Conservation (phyloP, 2,329 filamentous ascomycete genomes). For the Botrytis aclada region DNA sequence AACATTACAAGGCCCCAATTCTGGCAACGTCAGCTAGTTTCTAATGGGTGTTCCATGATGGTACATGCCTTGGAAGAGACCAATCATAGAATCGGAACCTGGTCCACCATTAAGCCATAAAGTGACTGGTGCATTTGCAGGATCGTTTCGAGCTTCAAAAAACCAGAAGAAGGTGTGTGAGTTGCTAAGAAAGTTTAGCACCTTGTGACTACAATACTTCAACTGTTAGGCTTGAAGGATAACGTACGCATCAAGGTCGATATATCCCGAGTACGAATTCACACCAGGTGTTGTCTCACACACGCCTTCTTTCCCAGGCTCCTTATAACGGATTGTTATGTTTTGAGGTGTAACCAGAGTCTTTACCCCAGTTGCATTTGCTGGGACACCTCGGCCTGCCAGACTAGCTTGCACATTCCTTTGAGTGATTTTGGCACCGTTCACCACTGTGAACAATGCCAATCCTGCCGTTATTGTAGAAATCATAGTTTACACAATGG, state of each 20-base stretch:
- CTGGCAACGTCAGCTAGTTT: slow-evolving; percentile 20
- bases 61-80: slow-evolving; percentile 44
- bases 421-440: slow-evolving; percentile 23
- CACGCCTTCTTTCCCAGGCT: slow-evolving; percentile 41
- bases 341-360: slow-evolving; percentile 42
- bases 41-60: not conserved
- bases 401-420: slow-evolving; percentile 29
- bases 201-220: slow-evolving; percentile 6
- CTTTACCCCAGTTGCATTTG: slow-evolving; percentile 40
- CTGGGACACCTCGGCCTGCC: slow-evolving; percentile 41
- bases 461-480: slow-evolving; percentile 20
- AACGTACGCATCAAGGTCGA: slow-evolving; percentile 30
- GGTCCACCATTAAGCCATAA: slow-evolving; percentile 54
- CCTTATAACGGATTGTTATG: slow-evolving; percentile 45
- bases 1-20: slow-evolving; percentile 43
- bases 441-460: slow-evolving; percentile 20
- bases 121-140: slow-evolving; percentile 46
- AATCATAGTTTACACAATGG: slow-evolving; percentile 15
- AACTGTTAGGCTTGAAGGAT: not conserved
- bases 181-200: slow-evolving; percentile 22
- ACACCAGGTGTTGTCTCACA: slow-evolving; percentile 35
- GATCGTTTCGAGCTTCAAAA: slow-evolving; percentile 49
- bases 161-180: slow-evolving; percentile 49
- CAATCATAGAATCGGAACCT: slow-evolving; percentile 52
- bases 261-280: slow-evolving; percentile 34